Conservation (phyloP, 805 yeast genomes). For the Sugiyamaella mastotermitis region DNA sequence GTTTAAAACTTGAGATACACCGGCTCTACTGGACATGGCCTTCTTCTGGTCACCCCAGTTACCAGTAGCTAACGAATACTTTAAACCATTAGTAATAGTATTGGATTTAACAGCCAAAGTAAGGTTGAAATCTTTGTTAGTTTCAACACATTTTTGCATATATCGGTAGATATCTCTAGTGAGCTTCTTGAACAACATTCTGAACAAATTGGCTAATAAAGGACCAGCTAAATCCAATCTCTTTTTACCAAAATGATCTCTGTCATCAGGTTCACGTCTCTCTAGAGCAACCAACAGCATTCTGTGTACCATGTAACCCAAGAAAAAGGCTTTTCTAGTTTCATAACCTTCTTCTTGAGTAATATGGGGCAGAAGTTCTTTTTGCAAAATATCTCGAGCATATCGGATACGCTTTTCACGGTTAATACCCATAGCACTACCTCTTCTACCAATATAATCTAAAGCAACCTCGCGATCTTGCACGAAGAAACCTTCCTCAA, state of each 20-base stretch:
- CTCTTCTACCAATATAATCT: conserved; percentile 97
- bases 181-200: conserved; percentile 87
- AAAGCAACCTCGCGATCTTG: conserved; percentile 98
- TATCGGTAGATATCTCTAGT: conserved; percentile 96
- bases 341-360: conserved; percentile 97
- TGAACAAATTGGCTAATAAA: conserved; percentile 86
- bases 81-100: conserved; percentile 94
- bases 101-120: conserved; percentile 95
- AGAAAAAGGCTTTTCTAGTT: conserved; percentile 91
- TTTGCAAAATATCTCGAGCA: conserved; percentile 93
- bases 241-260: conserved; percentile 99
- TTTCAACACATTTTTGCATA: conserved; percentile 98
- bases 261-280: conserved; percentile 96
- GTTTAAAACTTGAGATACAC: conserved; percentile 97
- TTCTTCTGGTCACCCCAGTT: conserved; percentile 99
- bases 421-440: conserved; percentile 91
- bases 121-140: conserved; percentile 93
- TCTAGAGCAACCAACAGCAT: conserved; percentile 91
- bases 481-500: conserved; percentile 96
- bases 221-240: conserved; percentile 99
- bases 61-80: conserved; percentile 98
- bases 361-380: conserved; percentile 94
- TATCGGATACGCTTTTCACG: conserved; percentile 97
- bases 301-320: conserved; percentile 97
- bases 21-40: conserved; percentile 98